phyloP scores from a whole-genome alignment of 495 filamentous ascomycete species.

The Penicillium pulvis region DNA sequence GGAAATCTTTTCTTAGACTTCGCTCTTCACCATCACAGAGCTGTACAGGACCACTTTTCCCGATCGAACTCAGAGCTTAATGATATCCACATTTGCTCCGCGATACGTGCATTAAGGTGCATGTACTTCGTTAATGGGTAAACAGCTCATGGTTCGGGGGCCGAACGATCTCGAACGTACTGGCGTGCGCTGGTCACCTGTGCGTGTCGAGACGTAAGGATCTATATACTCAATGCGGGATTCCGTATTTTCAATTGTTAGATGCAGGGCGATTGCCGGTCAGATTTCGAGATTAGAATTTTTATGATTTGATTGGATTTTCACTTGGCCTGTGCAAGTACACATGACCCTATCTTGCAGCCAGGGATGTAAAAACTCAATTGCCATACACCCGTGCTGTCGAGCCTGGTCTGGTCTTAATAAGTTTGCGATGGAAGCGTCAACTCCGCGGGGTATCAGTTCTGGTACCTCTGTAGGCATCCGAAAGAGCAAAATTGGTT shows the following conservation, averaged over 20 bases:
- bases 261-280: not conserved
- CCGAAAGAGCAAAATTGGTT: not conserved
- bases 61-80: too few relatives aligned
- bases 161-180: slow-evolving; percentile 19
- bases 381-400: not conserved
- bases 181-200: slow-evolving; percentile 11
- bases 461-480: not conserved
- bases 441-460: not conserved
- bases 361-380: not conserved
- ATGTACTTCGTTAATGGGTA: not conserved
- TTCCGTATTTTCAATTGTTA: not conserved
- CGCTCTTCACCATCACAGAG: too few relatives aligned
- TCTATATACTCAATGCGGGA: slow-evolving; percentile 1
- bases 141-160: slow-evolving; percentile 1
- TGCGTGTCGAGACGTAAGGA: not conserved
- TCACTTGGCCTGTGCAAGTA: not conserved
- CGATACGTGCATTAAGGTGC: too few relatives aligned
- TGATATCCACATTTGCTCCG: too few relatives aligned
- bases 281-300: not conserved
- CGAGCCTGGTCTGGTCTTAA: not conserved
- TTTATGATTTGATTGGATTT: not conserved
- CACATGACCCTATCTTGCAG: slow-evolving; percentile 1
- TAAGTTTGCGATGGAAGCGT: not conserved
- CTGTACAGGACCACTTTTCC: too few relatives aligned
- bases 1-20: not conserved